Evolutionary conservation across 2,329 filamentous ascomycete species (phyloP).

Genomic region (Monosporascus sp.): DNA sequence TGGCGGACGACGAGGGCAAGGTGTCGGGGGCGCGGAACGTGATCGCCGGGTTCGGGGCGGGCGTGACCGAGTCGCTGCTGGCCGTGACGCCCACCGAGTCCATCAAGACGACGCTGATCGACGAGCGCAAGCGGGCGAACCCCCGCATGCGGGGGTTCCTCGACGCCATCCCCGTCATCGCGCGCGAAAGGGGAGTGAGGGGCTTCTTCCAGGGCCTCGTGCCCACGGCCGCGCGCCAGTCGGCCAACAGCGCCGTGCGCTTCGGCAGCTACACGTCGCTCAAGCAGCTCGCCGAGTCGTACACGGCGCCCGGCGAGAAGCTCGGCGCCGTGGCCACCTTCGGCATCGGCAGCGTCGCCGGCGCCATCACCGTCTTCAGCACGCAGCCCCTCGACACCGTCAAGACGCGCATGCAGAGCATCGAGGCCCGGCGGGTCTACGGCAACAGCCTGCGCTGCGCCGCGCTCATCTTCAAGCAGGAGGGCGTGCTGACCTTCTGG

Average conservation of each 20-base stretch:
- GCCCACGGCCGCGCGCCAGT: conserved; percentile 89
- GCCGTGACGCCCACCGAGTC: conserved; percentile 97
- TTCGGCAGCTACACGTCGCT: conserved; percentile 89
- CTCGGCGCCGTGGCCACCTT: conserved; percentile 85
- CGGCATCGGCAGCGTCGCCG: conserved; percentile 81
- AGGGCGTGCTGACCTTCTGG: conserved; percentile 89
- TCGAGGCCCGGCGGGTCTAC: conserved; percentile 76
- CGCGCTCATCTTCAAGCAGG: conserved; percentile 76
- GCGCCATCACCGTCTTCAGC: conserved; percentile 82
- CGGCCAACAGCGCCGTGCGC: conserved; percentile 86
- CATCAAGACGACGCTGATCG: conserved; percentile 98
- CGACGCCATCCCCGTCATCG: conserved; percentile 83
- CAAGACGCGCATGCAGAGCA: conserved; percentile 97
- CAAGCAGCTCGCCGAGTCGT: conserved; percentile 86
- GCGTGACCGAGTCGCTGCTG: conserved; percentile 86
- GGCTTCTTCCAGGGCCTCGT: conserved; percentile 98
- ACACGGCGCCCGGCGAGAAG: conserved; percentile 92
- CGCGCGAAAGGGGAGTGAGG: conserved; percentile 76
- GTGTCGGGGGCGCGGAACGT: conserved; percentile 88
- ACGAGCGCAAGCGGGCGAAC: conserved; percentile 82
- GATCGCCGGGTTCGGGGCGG: conserved; percentile 88
- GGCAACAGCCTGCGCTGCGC: conserved; percentile 86
- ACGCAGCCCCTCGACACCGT: conserved; percentile 80
- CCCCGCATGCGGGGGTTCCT: conserved; percentile 90
- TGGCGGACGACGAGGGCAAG: conserved; percentile 80